Conservation (phyloP, 2,329 filamentous ascomycete genomes). For the Mycogone perniciosa region DNA sequence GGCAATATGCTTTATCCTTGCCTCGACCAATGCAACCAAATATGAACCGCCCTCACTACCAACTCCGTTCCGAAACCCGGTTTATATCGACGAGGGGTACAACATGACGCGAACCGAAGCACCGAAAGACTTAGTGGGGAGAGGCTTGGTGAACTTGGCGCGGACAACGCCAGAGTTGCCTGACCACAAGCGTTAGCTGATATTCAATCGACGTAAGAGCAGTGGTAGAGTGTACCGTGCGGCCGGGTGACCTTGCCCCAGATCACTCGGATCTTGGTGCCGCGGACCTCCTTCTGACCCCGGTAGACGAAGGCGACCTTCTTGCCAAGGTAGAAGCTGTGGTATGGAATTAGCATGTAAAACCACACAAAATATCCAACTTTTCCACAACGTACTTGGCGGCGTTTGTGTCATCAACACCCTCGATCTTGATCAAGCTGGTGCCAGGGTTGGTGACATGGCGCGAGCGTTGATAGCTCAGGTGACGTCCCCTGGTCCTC, state of each 20-base stretch:
- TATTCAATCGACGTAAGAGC: background rate
- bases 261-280: constrained; percentile 98
- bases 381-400: constrained; percentile 61
- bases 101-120: constrained; percentile 95
- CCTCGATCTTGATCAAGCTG: constrained; percentile 97
- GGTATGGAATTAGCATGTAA: constrained; percentile 20
- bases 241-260: constrained; percentile 97
- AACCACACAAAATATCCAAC: background rate
- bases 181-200: constrained; percentile 27
- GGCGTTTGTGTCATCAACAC: constrained; percentile 82
- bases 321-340: constrained; percentile 94
- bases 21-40: constrained; percentile 54
- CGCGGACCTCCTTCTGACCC: constrained; percentile 87
- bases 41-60: constrained; percentile 57
- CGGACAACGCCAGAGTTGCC: constrained; percentile 98
- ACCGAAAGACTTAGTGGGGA: constrained; percentile 94
- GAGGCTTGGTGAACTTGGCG: constrained; percentile 93
- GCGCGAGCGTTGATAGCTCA: constrained; percentile 96
- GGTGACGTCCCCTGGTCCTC: constrained; percentile 77
- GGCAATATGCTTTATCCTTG: constrained; percentile 48
- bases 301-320: constrained; percentile 98
- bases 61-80: constrained; percentile 50
- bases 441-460: constrained; percentile 85
- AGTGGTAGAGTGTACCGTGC: constrained; percentile 61
- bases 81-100: constrained; percentile 96